Evolutionary conservation across 2,329 filamentous ascomycete species (phyloP).

Genomic region (Alternaria sp.): DNA sequence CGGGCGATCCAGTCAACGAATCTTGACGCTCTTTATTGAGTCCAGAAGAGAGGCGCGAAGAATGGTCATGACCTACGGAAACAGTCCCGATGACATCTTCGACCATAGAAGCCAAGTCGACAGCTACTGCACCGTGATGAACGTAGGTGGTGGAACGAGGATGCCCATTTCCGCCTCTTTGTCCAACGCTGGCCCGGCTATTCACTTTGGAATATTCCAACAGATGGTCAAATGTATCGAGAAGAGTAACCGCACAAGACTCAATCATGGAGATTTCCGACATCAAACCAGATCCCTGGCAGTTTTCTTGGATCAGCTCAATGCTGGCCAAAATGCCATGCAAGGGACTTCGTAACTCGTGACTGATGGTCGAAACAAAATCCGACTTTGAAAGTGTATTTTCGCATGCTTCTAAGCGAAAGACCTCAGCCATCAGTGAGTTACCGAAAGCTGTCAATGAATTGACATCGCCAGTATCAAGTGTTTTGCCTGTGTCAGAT

Average conservation of each 20-base stretch:
- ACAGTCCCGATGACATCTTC: constrained; percentile 11
- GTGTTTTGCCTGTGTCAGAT: constrained; percentile 16
- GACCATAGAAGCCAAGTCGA: constrained; percentile 7
- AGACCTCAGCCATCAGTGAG: constrained; percentile 51
- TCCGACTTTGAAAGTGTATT: constrained; percentile 54
- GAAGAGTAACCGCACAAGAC: constrained; percentile 55
- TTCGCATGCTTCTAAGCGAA: constrained; percentile 48
- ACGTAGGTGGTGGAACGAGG: neutral
- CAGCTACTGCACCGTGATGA: neutral
- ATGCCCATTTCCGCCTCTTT: neutral
- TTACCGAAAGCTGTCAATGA: constrained; percentile 16
- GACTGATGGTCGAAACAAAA: constrained; percentile 58
- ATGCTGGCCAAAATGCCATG: constrained; percentile 48
- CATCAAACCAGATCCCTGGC: constrained; percentile 44
- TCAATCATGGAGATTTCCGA: constrained; percentile 56
- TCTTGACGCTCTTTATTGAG: constrained; percentile 6
- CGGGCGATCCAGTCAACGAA: neutral
- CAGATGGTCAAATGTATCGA: constrained; percentile 49
- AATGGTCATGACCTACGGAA: constrained; percentile 9
- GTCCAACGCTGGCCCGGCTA: neutral
- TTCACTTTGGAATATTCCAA: constrained; percentile 31
- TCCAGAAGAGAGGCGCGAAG: constrained; percentile 1
- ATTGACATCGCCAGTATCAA: constrained; percentile 18
- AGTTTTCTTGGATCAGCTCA: constrained; percentile 55
- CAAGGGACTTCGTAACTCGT: constrained; percentile 59